These are phyloP conservation scores for Boletus rufocinnamomeus DNA, from an alignment of 768 basidiomycete genomes.

Conservation along the genomic window DNA sequence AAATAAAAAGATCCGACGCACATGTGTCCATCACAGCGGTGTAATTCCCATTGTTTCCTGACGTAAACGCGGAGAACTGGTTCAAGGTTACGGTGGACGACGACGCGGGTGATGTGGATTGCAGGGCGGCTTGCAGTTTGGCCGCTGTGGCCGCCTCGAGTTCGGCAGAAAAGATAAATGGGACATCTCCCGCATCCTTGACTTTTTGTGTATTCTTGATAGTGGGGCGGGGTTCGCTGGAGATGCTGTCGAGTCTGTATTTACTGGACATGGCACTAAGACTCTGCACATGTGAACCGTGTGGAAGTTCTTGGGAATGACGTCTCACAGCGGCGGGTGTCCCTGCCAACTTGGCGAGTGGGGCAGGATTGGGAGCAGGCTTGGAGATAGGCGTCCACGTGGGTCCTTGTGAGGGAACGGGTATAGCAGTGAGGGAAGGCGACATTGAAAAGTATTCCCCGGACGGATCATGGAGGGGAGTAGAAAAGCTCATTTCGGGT, in stretches of 20 bases:
- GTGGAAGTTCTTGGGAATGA: constrained; percentile 26
- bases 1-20: constrained; percentile 25
- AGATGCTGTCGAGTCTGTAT: constrained; percentile 22
- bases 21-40: constrained; percentile 26
- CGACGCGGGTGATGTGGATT: constrained; percentile 17
- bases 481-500: constrained; percentile 18
- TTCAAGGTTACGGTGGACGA: constrained; percentile 1
- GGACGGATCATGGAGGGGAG: constrained; percentile 16
- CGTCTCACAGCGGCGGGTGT: constrained; percentile 10
- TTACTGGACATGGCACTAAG: constrained; percentile 29
- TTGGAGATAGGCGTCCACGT: constrained; percentile 18
- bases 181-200: constrained; percentile 35
- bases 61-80: constrained; percentile 24
- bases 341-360: constrained; percentile 10
- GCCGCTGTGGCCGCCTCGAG: constrained; percentile 33
- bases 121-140: constrained; percentile 29
- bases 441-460: constrained; percentile 17
- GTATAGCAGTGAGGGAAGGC: constrained; percentile 7
- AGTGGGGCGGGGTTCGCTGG: constrained; percentile 13
- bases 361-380: background rate
- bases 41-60: constrained; percentile 21
- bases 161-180: constrained; percentile 36
- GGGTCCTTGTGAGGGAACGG: constrained; percentile 19
- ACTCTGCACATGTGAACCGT: constrained; percentile 21
- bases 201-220: constrained; percentile 22